Evolutionary conservation across 306 rosid genomes (phyloP).

Genomic region (Neltuma alba): DNA sequence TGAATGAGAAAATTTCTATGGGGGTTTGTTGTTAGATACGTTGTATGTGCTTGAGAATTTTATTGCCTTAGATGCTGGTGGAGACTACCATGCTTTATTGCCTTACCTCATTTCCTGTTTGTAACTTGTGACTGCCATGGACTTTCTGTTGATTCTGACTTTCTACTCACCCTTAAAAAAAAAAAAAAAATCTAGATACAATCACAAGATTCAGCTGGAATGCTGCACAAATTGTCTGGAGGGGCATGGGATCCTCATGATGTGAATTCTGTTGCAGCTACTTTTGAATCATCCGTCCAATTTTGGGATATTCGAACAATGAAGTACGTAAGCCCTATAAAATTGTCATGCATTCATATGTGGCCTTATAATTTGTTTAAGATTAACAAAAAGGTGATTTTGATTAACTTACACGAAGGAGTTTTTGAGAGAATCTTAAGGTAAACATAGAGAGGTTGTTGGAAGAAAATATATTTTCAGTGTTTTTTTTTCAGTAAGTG

Average conservation of each 20-base stretch:
- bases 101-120: not conserved
- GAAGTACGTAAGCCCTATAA: constrained; percentile 62
- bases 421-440: not conserved
- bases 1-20: not conserved
- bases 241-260: constrained; percentile 99
- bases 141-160: constrained; percentile 36
- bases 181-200: constrained; percentile 64
- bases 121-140: not conserved
- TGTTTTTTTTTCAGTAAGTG: not conserved
- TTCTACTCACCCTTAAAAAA: not conserved
- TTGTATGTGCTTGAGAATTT: constrained; percentile 6
- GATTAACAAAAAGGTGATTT: not conserved
- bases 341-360: constrained; percentile 11
- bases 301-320: constrained; percentile 95
- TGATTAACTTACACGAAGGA: not conserved
- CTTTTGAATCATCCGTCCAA: constrained; percentile 83
- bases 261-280: constrained; percentile 79
- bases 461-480: not conserved
- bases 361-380: constrained; percentile 19
- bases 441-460: not conserved
- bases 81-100: constrained; percentile 10
- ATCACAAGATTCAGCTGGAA: constrained; percentile 84
- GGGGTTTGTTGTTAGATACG: constrained; percentile 12
- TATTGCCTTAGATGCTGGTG: not conserved
- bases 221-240: constrained; percentile 83